Evolutionary conservation across 1,139 yeast genomes (phyloP).

Genomic region (Yamadazyma atlantica): DNA sequence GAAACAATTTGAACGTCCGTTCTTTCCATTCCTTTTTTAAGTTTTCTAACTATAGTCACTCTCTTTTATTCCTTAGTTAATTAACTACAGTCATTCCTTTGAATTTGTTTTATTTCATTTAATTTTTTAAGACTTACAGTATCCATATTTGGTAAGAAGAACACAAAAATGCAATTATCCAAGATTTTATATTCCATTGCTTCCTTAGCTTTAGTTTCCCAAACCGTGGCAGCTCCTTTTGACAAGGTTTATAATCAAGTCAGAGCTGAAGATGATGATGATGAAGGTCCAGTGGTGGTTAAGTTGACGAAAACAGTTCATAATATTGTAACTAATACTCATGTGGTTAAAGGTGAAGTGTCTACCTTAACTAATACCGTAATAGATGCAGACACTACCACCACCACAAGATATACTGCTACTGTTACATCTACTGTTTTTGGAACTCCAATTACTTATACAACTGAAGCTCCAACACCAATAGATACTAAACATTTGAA

Average conservation of each 20-base stretch:
- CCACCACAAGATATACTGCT: slow-evolving; percentile 46
- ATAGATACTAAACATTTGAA: slow-evolving; percentile 17
- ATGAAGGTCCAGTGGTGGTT: slow-evolving; percentile 34
- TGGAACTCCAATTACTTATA: slow-evolving; percentile 39
- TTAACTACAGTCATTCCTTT: slow-evolving; percentile 26
- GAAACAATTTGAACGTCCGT: slow-evolving; percentile 3
- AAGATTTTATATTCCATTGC: slow-evolving; percentile 23
- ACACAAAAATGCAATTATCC: slow-evolving; percentile 32
- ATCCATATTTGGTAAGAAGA: slow-evolving; percentile 5
- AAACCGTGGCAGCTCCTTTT: slow-evolving; percentile 30
- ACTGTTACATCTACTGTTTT: slow-evolving; percentile 45
- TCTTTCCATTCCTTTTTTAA: slow-evolving; percentile 5
- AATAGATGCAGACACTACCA: slow-evolving; percentile 34
- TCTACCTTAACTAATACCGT: slow-evolving; percentile 30
- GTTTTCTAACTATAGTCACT: slow-evolving; percentile 14
- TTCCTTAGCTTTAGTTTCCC: slow-evolving; percentile 20
- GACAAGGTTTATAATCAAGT: slow-evolving; percentile 12
- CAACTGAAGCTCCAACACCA: slow-evolving; percentile 41
- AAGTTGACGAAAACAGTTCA: slow-evolving; percentile 39
- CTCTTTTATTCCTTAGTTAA: slow-evolving; percentile 11
- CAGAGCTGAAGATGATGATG: slow-evolving; percentile 31
- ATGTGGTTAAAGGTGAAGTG: slow-evolving; percentile 32
- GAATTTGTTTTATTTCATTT: slow-evolving; percentile 12
- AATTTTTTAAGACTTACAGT: slow-evolving; percentile 13
- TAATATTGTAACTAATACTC: slow-evolving; percentile 31